phyloP scores from a whole-genome alignment of 257 asterid genomes.

The Ehretia macrophylla region DNA sequence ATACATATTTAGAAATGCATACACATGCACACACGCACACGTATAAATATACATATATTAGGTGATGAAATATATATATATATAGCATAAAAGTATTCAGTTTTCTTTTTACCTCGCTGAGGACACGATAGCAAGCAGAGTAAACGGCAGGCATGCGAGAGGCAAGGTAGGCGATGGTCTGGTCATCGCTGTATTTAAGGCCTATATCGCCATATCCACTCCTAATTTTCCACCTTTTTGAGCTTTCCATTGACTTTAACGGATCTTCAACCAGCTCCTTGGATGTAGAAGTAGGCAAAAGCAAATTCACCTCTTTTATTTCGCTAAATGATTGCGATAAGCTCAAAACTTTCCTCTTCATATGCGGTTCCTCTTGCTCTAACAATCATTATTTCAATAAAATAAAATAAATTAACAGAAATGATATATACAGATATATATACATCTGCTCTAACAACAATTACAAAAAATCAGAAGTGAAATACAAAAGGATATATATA shows the following conservation, averaged over 20 bases:
- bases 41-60: no score
- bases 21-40: no score
- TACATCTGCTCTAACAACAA: not conserved
- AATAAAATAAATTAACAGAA: not conserved
- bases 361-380: slow-evolving; percentile 76
- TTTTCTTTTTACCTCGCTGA: slow-evolving; percentile 78
- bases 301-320: slow-evolving; percentile 73
- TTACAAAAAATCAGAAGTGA: not conserved
- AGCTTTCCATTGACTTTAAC: slow-evolving; percentile 53
- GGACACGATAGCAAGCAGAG: slow-evolving; percentile 77
- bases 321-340: slow-evolving; percentile 61
- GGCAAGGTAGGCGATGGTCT: slow-evolving; percentile 83
- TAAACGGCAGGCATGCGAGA: slow-evolving; percentile 97
- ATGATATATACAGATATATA: not conserved
- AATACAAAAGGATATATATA: not conserved
- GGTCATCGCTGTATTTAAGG: slow-evolving; percentile 71
- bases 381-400: not conserved
- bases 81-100: no score
- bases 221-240: slow-evolving; percentile 80
- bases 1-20: no score
- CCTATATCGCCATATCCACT: slow-evolving; percentile 75
- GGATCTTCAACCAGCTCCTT: slow-evolving; percentile 85
- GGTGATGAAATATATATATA: no score
- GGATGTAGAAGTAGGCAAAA: slow-evolving; percentile 71
- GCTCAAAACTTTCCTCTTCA: slow-evolving; percentile 84